phyloP scores from a whole-genome alignment of 2,329 filamentous ascomycete species.

The Microcyclospora tardicrescens region DNA sequence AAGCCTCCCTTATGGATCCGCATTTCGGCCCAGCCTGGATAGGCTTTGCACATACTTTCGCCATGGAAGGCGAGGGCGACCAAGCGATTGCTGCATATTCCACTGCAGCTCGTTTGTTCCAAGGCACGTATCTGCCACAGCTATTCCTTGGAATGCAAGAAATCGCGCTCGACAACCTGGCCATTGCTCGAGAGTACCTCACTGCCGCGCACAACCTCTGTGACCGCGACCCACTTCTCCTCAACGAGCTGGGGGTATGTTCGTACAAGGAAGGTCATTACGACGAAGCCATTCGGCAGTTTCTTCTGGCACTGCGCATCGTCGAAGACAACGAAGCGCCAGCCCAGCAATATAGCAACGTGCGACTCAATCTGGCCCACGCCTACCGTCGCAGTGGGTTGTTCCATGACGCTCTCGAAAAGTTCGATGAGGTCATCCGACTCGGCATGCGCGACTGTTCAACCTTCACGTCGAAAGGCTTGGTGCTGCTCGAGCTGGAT shows the following conservation, averaged over 20 bases:
- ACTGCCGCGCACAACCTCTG: slow-evolving; percentile 77
- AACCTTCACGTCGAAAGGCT: slow-evolving; percentile 69
- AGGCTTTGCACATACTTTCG: slow-evolving; percentile 95
- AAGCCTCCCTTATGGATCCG: slow-evolving; percentile 92
- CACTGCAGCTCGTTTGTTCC: slow-evolving; percentile 85
- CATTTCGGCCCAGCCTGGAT: slow-evolving; percentile 98
- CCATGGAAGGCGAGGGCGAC: slow-evolving; percentile 92
- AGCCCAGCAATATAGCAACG: slow-evolving; percentile 67
- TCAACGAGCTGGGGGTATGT: slow-evolving; percentile 96
- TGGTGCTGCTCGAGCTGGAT: slow-evolving; percentile 69
- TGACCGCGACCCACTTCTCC: slow-evolving; percentile 70
- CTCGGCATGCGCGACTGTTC: slow-evolving; percentile 62
- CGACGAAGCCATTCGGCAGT: slow-evolving; percentile 62
- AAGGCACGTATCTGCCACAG: slow-evolving; percentile 90
- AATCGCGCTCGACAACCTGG: slow-evolving; percentile 88
- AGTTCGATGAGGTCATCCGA: slow-evolving; percentile 80
- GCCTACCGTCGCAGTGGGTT: slow-evolving; percentile 62
- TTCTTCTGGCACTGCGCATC: slow-evolving; percentile 62
- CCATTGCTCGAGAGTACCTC: slow-evolving; percentile 84
- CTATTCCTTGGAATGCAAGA: slow-evolving; percentile 98
- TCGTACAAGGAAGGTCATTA: slow-evolving; percentile 81
- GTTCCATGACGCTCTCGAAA: slow-evolving; percentile 56
- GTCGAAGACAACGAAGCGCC: slow-evolving; percentile 64
- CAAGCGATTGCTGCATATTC: slow-evolving; percentile 97
- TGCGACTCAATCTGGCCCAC: slow-evolving; percentile 79